A percentile compares a stretch with the other conserved stretches of the same genome.
These are phyloP conservation scores for Plantago elongata DNA, from an alignment of 257 asterid species.

Conservation along the genomic window DNA sequence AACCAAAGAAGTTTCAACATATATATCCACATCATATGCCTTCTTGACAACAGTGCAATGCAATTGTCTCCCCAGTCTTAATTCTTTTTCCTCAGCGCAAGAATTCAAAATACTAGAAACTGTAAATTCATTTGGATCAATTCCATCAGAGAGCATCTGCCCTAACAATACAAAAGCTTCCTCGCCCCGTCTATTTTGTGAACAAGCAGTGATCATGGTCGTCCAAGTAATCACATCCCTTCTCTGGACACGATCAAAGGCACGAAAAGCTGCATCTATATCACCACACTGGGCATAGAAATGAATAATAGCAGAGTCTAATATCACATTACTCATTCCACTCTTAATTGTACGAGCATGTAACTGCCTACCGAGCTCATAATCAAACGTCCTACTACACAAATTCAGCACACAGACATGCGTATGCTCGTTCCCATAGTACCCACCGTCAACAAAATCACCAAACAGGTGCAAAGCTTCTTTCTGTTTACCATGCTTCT, in stretches of 20 bases:
- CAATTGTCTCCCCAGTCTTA: slow-evolving; percentile 62
- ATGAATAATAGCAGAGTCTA: slow-evolving; percentile 56
- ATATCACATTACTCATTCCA: slow-evolving; percentile 45
- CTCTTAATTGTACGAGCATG: slow-evolving; percentile 58
- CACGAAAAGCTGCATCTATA: slow-evolving; percentile 46
- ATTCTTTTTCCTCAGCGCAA: slow-evolving; percentile 68
- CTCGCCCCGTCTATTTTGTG: slow-evolving; percentile 50
- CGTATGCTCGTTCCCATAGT: slow-evolving; percentile 57
- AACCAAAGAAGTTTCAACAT: slow-evolving; percentile 61
- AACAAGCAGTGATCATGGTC: slow-evolving; percentile 77
- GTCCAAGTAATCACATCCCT: slow-evolving; percentile 87
- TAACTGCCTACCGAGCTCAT: slow-evolving; percentile 73
- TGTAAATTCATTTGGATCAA: slow-evolving; percentile 73
- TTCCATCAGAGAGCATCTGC: slow-evolving; percentile 53
- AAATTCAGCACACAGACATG: slow-evolving; percentile 60
- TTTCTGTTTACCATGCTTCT: slow-evolving; percentile 37
- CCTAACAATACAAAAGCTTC: slow-evolving; percentile 52
- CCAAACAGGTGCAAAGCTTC: slow-evolving; percentile 47
- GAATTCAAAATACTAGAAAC: slow-evolving; percentile 67
- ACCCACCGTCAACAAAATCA: slow-evolving; percentile 50
- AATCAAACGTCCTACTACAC: slow-evolving; percentile 43
- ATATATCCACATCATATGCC: slow-evolving; percentile 53
- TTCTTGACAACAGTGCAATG: slow-evolving; percentile 61
- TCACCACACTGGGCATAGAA: slow-evolving; percentile 72
- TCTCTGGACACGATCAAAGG: slow-evolving; percentile 44